Base-by-base conservation (phyloP, 179 eudicot species). In the Amaranthus tricolor region DNA sequence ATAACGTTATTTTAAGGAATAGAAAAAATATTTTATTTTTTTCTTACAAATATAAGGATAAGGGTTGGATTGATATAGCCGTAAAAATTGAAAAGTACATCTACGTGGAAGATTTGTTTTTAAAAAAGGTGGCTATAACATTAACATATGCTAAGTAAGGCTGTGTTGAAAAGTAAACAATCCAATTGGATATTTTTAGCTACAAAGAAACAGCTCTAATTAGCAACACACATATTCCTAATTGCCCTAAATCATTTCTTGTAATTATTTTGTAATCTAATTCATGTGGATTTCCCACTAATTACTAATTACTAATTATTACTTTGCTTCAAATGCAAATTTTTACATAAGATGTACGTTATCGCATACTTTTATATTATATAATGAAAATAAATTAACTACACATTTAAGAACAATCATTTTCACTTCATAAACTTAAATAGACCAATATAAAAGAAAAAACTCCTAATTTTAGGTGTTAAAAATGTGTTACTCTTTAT, bases 281-380 rank as follows among this genome's bases (percentile, higher is more conserved):
- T 31, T 64, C 48, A 13, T 66, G 53, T 56, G 61, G 40, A 19
- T 67, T 21, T 16, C 8, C 16, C 40, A 31, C 40, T 31, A 31
- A 31, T 31, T 31, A 31, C 31, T 40, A 31, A 7, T 31, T 31
- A 31, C 40, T 31, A 31, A 31, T 5, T 3, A 66, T 20, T 58
- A 67, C 78, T 57, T 67, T 75, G 66, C 78, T 75, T 75, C 49
- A 57, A 67, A 49, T n/a, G 40, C 78, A 75, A 75, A 66, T 21
- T 21, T 66, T 17, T 40, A 4, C 21, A 45, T 3, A 67, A 17
- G 56, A 15, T 65, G 6, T 75, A 50, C 70, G 31, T 49, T 47
- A 31, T 31, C 40, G 3, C 40, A 31, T 31, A 31, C 40, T 24
- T 24, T 2, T 31, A 31, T 31, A 31, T 31, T 31, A 31, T 31